Base-by-base conservation (phyloP, 768 basidiomycete genomes). In the Hericium erinaceus region DNA sequence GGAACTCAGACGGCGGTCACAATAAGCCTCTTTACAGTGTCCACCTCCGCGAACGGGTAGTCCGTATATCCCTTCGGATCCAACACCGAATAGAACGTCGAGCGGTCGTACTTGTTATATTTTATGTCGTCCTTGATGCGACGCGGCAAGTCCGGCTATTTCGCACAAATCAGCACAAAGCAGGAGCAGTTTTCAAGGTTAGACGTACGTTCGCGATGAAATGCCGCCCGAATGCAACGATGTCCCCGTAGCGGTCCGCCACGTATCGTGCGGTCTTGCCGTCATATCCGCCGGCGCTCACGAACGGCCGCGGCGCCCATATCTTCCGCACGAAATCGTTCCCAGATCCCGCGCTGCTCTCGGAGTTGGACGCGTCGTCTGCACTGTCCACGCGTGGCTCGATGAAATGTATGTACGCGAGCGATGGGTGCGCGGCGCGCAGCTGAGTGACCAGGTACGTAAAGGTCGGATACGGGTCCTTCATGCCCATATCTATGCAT, bases 381-480 rank as follows among this genome's bases (percentile, higher is more conserved):
- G 9, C 16, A 2, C 64, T 67, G 16, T 20, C 28, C 13, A 67
- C 33, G 55, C 52, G 56, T n/a, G 73, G 65, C 59, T 73, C 69
- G 7, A 72, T 63, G 46, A 71, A 41, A 63, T 77, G 70, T 20
- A 76, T 48, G 66, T 75, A 77, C 13, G 72, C 74, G 4, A 75
- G 66, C 37, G 75, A 56, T 5, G 82, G 77, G 60, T 76, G 72
- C 9, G 59, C 58, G 15, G 67, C 56, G 39, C 67, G 69, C 24
- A 86, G 58, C 44, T 74, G 55, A 3, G 69, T 55, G 22, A 79
- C 74, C 38, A 85, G 60, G 66, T 84, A 74, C 0, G 72, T 60
- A 69, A 80, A 87, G 7, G 78, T 79, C 0, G 82, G 80, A 2
- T 75, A 68, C 0, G 82, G 83, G 57, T 85, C 75, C 3, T 64